Evolutionary conservation across 1,284 basidiomycete genomes (phyloP), one percentile per base, ranked within the genome.

Genomic region (Puccinia horiana): DNA sequence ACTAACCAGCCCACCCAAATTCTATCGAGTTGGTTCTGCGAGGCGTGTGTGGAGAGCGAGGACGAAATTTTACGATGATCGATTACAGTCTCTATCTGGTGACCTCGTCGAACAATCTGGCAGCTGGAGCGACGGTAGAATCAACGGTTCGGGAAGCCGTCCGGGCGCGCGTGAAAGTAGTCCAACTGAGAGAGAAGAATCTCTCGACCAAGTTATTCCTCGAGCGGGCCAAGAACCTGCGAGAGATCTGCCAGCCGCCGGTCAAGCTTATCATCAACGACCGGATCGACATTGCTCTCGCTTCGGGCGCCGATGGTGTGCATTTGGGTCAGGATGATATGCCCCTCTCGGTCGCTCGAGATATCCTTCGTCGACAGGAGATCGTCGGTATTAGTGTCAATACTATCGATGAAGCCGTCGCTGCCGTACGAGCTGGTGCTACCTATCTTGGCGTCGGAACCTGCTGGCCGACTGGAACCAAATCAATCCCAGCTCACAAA

Each of bases 261-360:
- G 91, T 97, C 29, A 94, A 94, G 0, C 89, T 98, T 40, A 89
- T 98, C 83, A 93, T 98, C 88, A 98, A 98, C 86, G 95, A 96
- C 87, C 91, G 95, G 18, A 89, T 96, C 83, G 95, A 96, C 85
- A 91, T 97, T 65, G 93, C 93, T 6, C 89, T 95, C 40, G 93
- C 93, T 12, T 88, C 93, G 35, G 88, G 90, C 76, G 82, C 76
- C 23, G 76, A 91, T 73, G 95, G 94, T 6, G 91, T 98, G 14
- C 96, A 98, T 85, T 89, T 98, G 74, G 96, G 96, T 3, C 96
- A 98, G 88, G 91, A 91, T 0, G 96, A 98, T 86, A 93, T 96
- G 89, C 91, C 93, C 1, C 89, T 94, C 0, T 84, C 88, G 1
- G 85, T 91, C 40, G 95, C 93, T 0, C 91, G 93, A 44, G 86